A percentile compares a stretch with the other conserved stretches of the same genome.
Conservation (phyloP, 192 early-diverging fungal species). For the Backusella circina region DNA sequence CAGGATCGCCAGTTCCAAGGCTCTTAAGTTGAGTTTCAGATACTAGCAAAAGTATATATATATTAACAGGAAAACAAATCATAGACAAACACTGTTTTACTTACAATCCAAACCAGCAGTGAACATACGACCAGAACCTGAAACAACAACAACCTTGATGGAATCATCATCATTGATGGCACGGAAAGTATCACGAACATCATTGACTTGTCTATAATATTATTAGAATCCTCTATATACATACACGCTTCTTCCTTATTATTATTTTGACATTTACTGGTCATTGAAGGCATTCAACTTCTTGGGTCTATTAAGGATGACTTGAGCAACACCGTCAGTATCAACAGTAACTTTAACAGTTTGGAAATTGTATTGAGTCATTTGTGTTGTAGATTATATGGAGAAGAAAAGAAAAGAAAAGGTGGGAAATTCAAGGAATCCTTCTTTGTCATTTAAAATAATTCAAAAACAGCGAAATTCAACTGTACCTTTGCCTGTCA, state of each 20-base stretch:
- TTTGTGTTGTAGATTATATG: background rate
- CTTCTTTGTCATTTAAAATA: background rate
- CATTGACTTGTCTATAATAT: constrained; percentile 56
- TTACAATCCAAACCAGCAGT: constrained; percentile 90
- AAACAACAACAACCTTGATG: constrained; percentile 76
- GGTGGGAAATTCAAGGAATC: constrained; percentile 53
- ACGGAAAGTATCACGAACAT: constrained; percentile 61
- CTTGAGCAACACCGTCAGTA: constrained; percentile 66
- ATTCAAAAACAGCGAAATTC: background rate
- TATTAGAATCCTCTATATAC: background rate
- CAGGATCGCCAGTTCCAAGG: background rate
- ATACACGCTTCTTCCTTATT: background rate
- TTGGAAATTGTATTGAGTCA: constrained; percentile 34
- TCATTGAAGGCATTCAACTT: constrained; percentile 82
- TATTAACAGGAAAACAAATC: background rate
- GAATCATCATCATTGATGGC: constrained; percentile 55
- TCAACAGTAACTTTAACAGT: constrained; percentile 56
- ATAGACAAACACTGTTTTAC: background rate
- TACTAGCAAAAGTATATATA: background rate
- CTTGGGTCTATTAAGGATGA: constrained; percentile 79
- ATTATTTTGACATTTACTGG: constrained; percentile 33
- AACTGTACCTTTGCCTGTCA: constrained; percentile 16
- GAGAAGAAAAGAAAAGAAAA: background rate
- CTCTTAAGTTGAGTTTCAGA: background rate
- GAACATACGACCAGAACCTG: constrained; percentile 74